Conservation (phyloP, 1,139 yeast genomes). For the Geotrichum bryndzae region DNA sequence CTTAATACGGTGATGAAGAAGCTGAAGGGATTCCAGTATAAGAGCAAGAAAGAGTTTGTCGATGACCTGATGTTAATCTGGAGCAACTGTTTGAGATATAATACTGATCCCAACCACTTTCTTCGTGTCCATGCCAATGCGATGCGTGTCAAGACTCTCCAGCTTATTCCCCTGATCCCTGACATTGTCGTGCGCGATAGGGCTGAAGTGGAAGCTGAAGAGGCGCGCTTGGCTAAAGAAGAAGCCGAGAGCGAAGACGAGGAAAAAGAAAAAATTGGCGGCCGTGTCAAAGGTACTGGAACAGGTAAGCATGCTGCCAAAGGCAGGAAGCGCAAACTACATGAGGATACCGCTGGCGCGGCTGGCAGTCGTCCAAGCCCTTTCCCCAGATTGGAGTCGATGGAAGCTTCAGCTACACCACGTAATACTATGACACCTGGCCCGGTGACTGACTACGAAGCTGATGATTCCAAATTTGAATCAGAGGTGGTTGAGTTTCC, state of each 20-base stretch:
- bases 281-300: slow-evolving; percentile 19
- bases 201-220: slow-evolving; percentile 81
- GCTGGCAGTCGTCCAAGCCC: slow-evolving; percentile 20
- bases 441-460: slow-evolving; percentile 5
- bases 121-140: slow-evolving; percentile 88
- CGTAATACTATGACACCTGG: slow-evolving; percentile 14
- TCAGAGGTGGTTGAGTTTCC: slow-evolving; percentile 16
- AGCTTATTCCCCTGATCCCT: slow-evolving; percentile 78
- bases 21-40: slow-evolving; percentile 71
- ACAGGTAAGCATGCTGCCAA: slow-evolving; percentile 14
- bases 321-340: slow-evolving; percentile 14
- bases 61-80: slow-evolving; percentile 92
- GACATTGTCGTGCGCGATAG: slow-evolving; percentile 76
- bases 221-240: slow-evolving; percentile 43
- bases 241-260: slow-evolving; percentile 30
- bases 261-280: slow-evolving; percentile 18
- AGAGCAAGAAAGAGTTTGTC: slow-evolving; percentile 80
- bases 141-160: slow-evolving; percentile 83
- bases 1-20: slow-evolving; percentile 90
- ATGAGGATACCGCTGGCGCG: slow-evolving; percentile 16
- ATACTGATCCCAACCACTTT: slow-evolving; percentile 92
- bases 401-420: slow-evolving; percentile 13
- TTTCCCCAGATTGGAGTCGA: slow-evolving; percentile 16
- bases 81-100: slow-evolving; percentile 88
- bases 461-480: slow-evolving; percentile 16